These are phyloP conservation scores for Tieghemiomyces parasiticus DNA, from an alignment of 192 early-diverging fungal genomes.

Conservation along the genomic window DNA sequence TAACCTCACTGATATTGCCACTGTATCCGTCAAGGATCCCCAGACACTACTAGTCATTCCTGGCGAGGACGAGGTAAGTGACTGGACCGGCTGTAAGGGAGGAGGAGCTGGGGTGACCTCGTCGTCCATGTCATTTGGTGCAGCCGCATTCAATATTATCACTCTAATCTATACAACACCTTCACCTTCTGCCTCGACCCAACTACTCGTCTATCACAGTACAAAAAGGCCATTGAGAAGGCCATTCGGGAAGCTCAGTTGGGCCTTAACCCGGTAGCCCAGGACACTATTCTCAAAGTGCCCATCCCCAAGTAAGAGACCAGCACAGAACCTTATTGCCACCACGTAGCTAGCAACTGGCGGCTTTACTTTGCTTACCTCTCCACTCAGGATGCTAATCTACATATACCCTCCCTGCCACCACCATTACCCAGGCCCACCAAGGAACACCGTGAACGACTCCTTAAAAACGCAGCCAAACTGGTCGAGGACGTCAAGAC, in stretches of 20 bases:
- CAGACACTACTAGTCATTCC: conserved; percentile 66
- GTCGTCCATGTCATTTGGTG: no score
- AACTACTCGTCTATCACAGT: conserved; percentile 13
- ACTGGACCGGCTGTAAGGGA: no score
- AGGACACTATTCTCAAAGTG: conserved; percentile 51
- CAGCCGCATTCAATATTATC: neutral
- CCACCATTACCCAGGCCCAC: conserved; percentile 30
- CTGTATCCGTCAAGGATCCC: conserved; percentile 68
- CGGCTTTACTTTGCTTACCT: neutral
- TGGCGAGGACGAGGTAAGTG: conserved; percentile 50
- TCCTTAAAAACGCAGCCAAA: conserved; percentile 42
- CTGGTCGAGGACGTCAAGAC: conserved; percentile 51
- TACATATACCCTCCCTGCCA: neutral
- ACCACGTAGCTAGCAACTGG: neutral
- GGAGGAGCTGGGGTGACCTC: no score
- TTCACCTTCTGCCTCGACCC: neutral
- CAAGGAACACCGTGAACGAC: conserved; percentile 55
- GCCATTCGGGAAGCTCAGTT: conserved; percentile 62
- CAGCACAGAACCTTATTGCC: neutral
- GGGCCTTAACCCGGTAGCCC: conserved; percentile 63
- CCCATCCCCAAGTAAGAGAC: conserved; percentile 61
- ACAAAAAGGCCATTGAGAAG: conserved; percentile 43
- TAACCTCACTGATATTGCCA: conserved; percentile 47
- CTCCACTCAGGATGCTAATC: neutral
- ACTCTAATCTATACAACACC: neutral